These are phyloP conservation scores for Albophoma yamanashiensis DNA, from an alignment of 2,329 filamentous ascomycete species.

Conservation along the genomic window DNA sequence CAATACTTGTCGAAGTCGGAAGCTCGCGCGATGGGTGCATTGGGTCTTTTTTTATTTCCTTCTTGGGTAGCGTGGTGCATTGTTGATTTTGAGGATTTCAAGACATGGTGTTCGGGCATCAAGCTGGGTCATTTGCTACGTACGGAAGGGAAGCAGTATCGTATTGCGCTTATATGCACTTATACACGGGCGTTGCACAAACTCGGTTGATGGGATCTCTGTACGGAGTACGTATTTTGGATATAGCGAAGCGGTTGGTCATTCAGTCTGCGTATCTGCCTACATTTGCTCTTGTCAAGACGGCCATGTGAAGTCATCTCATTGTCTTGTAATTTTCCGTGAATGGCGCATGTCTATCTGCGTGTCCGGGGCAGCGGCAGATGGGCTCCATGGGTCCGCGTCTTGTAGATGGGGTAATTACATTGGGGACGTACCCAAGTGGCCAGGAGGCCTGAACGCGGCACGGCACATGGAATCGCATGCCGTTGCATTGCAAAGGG, in stretches of 20 bases:
- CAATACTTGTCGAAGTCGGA: no score
- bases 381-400: no score
- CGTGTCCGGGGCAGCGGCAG: no score
- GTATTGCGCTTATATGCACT: not conserved
- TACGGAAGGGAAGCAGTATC: not conserved
- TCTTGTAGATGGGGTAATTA: no score
- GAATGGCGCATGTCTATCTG: no score
- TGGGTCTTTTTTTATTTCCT: not conserved
- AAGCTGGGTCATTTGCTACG: not conserved
- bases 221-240: not conserved
- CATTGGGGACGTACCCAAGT: no score
- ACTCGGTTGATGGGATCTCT: not conserved
- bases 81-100: not conserved
- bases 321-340: not conserved
- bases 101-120: not conserved
- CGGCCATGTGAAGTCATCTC: not conserved
- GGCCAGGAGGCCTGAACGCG: no score
- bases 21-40: not conserved
- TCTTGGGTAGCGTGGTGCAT: not conserved
- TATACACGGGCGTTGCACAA: not conserved
- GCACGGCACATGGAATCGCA: no score
- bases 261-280: not conserved
- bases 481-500: no score
- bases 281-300: not conserved
- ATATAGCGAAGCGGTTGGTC: not conserved